Percentiles rank a stretch among this genome's conserved stretches.
Conservation (phyloP, 352 stramenopile genomes). For the Pythium rhizo-oryzae region DNA sequence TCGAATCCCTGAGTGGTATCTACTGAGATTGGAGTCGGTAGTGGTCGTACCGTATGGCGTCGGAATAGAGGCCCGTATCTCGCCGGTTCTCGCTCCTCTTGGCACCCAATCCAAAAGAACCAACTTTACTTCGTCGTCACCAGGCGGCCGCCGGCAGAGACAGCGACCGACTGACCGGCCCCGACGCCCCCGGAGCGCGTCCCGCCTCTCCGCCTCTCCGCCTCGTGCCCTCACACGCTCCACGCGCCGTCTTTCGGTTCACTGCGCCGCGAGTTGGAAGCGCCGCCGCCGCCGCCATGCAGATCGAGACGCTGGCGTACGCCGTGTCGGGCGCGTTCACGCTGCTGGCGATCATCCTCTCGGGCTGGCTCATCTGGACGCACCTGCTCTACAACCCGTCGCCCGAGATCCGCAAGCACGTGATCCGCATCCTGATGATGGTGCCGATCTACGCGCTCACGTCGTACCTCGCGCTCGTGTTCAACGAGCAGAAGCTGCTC, state of each 20-base stretch:
- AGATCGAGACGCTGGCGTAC: slow-evolving; percentile 87
- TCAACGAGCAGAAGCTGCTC: slow-evolving; percentile 89
- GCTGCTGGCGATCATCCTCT: slow-evolving; percentile 81
- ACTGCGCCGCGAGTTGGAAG: too few species aligned
- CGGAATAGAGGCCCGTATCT: slow-evolving; percentile 19
- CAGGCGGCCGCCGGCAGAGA: slow-evolving; percentile 4
- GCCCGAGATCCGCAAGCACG: slow-evolving; percentile 85
- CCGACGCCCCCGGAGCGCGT: too few species aligned
- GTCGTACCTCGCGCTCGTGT: slow-evolving; percentile 90
- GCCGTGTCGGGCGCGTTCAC: slow-evolving; percentile 89
- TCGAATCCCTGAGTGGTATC: too few species aligned
- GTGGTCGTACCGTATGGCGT: not conserved
- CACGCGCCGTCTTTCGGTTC: too few species aligned
- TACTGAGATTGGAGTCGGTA: not conserved
- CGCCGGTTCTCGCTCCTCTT: slow-evolving; percentile 2
- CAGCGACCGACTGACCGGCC: not conserved
- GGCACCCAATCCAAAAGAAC: not conserved
- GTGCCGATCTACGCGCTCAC: slow-evolving; percentile 93
- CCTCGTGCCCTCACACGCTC: too few species aligned
- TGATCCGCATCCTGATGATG: slow-evolving; percentile 95
- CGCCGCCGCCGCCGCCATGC: slow-evolving; percentile 41
- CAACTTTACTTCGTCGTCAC: not conserved
- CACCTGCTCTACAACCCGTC: slow-evolving; percentile 87
- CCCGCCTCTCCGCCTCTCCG: too few species aligned
- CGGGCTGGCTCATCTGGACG: slow-evolving; percentile 89